phyloP scores from a whole-genome alignment of 2,329 filamentous ascomycete species.

The Alternaria atra region DNA sequence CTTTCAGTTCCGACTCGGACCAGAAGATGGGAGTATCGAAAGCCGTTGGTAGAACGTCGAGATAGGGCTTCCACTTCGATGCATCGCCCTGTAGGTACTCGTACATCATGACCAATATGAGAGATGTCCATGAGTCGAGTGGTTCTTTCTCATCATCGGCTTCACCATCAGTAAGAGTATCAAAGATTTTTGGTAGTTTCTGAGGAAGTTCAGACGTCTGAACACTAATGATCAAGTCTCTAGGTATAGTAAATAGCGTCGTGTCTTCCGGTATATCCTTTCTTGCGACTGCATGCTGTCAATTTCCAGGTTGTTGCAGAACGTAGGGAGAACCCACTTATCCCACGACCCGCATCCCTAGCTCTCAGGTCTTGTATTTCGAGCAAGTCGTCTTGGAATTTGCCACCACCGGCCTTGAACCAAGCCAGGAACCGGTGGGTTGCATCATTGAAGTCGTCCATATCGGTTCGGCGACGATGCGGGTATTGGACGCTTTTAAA shows the following conservation, averaged over 20 bases:
- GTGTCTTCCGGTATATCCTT: slow-evolving; percentile 28
- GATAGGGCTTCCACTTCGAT: slow-evolving; percentile 35
- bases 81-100: slow-evolving; percentile 30
- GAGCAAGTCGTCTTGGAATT: slow-evolving; percentile 32
- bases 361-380: slow-evolving; percentile 31
- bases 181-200: slow-evolving; percentile 28
- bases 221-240: slow-evolving; percentile 30
- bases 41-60: slow-evolving; percentile 27
- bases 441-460: slow-evolving; percentile 27
- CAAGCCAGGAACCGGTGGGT: slow-evolving; percentile 30
- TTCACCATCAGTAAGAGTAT: slow-evolving; percentile 16
- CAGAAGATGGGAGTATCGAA: slow-evolving; percentile 39
- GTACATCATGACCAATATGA: slow-evolving; percentile 34
- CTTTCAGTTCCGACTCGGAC: slow-evolving; percentile 28
- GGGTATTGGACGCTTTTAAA: not conserved
- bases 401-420: slow-evolving; percentile 32
- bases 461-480: not conserved
- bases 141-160: slow-evolving; percentile 26
- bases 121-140: slow-evolving; percentile 31
- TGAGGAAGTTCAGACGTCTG: slow-evolving; percentile 28
- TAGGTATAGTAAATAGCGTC: slow-evolving; percentile 32
- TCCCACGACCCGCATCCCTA: slow-evolving; percentile 33
- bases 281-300: slow-evolving; percentile 21
- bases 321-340: slow-evolving; percentile 17
- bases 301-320: not conserved